phyloP scores from a whole-genome alignment of 2,329 filamentous ascomycete genomes.

The Acrocalymma vagum region DNA sequence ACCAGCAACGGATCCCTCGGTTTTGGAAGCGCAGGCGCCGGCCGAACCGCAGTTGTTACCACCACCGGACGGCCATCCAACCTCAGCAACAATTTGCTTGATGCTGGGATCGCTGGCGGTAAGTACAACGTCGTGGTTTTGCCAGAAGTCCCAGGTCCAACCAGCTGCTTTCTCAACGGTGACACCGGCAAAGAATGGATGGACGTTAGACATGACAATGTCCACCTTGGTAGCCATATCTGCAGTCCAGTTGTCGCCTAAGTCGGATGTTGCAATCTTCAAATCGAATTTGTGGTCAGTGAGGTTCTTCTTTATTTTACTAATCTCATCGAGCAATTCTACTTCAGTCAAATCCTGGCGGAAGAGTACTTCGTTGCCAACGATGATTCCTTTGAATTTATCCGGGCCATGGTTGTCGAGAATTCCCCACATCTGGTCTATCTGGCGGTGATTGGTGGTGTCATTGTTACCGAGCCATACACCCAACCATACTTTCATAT shows the following conservation, averaged over 20 bases:
- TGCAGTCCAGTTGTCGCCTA: conserved; percentile 86
- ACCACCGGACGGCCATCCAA: conserved; percentile 87
- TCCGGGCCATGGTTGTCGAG: conserved; percentile 67
- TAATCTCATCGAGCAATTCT: conserved; percentile 70
- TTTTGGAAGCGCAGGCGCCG: conserved; percentile 62
- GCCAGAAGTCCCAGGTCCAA: conserved; percentile 89
- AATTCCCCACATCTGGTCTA: conserved; percentile 84
- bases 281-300: conserved; percentile 72
- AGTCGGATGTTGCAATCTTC: conserved; percentile 85
- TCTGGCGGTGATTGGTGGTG: conserved; percentile 84
- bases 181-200: conserved; percentile 92
- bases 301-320: conserved; percentile 73
- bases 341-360: conserved; percentile 71
- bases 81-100: conserved; percentile 86
- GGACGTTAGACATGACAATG: conserved; percentile 94
- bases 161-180: conserved; percentile 70
- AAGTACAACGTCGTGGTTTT: conserved; percentile 70
- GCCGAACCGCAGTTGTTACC: conserved; percentile 77
- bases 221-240: conserved; percentile 76
- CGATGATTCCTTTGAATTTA: conserved; percentile 68
- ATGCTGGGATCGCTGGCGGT: conserved; percentile 58
- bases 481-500: conserved; percentile 91
- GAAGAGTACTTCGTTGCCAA: conserved; percentile 71
- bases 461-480: conserved; percentile 89
- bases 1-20: conserved; percentile 77